Evolutionary conservation across 2,329 filamentous ascomycete species (phyloP), one percentile per base, ranked within the genome.

Genomic region (Cryphonectria parasitica): DNA sequence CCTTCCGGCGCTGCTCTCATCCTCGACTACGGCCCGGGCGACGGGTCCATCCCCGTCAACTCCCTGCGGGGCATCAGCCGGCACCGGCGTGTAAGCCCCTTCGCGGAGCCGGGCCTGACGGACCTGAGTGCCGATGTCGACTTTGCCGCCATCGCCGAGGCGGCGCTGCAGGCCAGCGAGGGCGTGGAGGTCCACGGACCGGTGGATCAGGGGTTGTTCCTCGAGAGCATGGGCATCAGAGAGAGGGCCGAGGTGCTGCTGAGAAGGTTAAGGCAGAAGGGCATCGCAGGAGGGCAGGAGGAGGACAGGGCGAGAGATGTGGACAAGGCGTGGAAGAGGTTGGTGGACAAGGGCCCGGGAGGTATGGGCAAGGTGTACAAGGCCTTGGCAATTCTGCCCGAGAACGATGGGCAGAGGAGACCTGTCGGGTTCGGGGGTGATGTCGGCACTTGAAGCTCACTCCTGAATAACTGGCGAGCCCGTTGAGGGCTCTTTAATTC

Each of bases 361-460:
- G 95, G 94, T 0, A 99, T 99, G 96, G 96, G 96, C 0, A 95
- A 91, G 82, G 84, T 97, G 31, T 99, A 99, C 80, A 98, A 98
- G 82, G 95, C 90, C 34, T 86, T 99, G 86, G 93, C 95, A 17
- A 93, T 99, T 76, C 78, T 98, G 76, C 96, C 96, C 0, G 92
- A 95, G 80, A 93, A 92, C 74, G 87, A 86, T 49, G 91, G 92
- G 1, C 86, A 84, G 72, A 89, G 94, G 76, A 87, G 91, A 71
- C 95, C 95, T 2, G 94, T 97, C 68, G 96, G 96, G 0, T 98
- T 99, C 83, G 96, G 96, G 0, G 96, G 95, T 0, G 90, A 89
- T 77, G 81, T 90, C 10, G 75, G 72, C 19, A 65, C 54, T 34
- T 71, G 66, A 72, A 5, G 17, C 5, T 17, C 11, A 13, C 36